phyloP scores from a whole-genome alignment of 2,329 filamentous ascomycete genomes.

The Biscogniauxia mediterranea region DNA sequence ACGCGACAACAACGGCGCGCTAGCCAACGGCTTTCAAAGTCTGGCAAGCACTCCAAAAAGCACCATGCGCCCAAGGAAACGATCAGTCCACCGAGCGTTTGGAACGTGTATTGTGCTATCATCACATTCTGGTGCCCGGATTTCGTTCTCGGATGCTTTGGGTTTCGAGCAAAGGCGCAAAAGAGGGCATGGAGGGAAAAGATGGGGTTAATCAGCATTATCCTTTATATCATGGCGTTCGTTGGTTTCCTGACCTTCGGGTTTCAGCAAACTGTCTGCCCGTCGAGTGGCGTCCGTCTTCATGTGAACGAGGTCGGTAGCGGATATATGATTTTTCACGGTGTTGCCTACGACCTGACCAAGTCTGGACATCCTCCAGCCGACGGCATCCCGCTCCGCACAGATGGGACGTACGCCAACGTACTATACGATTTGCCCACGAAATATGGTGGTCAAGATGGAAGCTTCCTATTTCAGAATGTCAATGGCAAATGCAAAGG shows the following conservation, averaged over 20 bases:
- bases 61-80: constrained; percentile 58
- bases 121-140: constrained; percentile 94
- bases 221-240: constrained; percentile 79
- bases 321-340: constrained; percentile 96
- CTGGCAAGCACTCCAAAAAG: constrained; percentile 46
- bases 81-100: constrained; percentile 78
- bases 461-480: constrained; percentile 96
- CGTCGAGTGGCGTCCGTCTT: constrained; percentile 67
- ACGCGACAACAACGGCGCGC: constrained; percentile 40
- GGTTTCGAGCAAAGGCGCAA: constrained; percentile 80
- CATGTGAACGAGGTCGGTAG: constrained; percentile 76
- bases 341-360: constrained; percentile 81
- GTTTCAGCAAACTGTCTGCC: constrained; percentile 87
- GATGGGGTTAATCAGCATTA: constrained; percentile 94
- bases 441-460: constrained; percentile 84
- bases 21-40: constrained; percentile 65
- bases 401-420: constrained; percentile 60
- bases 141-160: constrained; percentile 79
- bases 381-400: constrained; percentile 64
- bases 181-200: constrained; percentile 96
- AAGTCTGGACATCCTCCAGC: constrained; percentile 76
- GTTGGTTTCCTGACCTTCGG: constrained; percentile 97
- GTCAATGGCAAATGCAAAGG: constrained; percentile 97
- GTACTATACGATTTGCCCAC: constrained; percentile 83
- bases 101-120: constrained; percentile 93